Evolutionary conservation across 2,329 filamentous ascomycete genomes (phyloP), one percentile per base, ranked within the genome.

Genomic region (Verticillium nubilum): DNA sequence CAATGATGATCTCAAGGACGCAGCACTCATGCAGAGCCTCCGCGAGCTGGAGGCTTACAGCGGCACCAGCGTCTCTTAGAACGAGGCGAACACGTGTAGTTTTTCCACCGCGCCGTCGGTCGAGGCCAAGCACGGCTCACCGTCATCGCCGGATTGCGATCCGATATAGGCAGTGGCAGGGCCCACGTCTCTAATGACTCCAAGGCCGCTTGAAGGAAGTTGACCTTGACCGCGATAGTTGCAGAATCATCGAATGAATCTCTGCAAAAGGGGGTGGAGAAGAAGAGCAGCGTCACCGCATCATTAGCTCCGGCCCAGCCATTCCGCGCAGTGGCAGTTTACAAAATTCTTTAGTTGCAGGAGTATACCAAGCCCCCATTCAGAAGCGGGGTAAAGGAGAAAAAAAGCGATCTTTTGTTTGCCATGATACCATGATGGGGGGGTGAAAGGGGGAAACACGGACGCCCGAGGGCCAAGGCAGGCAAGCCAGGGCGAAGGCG

Each of bases 21-120:
- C 60, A 2, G 60, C 58, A 10, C 62, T 63, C 15, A 63, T 63
- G 61, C 61, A 63, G 33, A 63, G 61, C 23, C 42, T 63, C 31
- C 58, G 60, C 28, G 58, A 63, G 59, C 60, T 63, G 26, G 58
- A 63, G 52, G 62, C 62, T 23, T 63, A 63, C 31, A 63, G 60
- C 57, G 57, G 59, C 37, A 56, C 54, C 27, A 59, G 58, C 28
- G 52, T 57, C 27, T 57, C 56, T 5, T 57, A 35, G 31, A 13
- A 53, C n/a, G 52, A 25, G 42, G 9, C 9, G 19, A 23, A 23
- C 42, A 23, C 42, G 19, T 26, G 19, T 23, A 50, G 33, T 4
- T 37, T 37, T 5, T 37, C 33, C 33, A 37, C 13, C 33, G 33
- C 33, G 33, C 17, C 33, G 33, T 37, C 33, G 33, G 15, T 37